Base-by-base conservation (phyloP, 805 yeast genomes). In the Wickerhamiella australiensis region DNA sequence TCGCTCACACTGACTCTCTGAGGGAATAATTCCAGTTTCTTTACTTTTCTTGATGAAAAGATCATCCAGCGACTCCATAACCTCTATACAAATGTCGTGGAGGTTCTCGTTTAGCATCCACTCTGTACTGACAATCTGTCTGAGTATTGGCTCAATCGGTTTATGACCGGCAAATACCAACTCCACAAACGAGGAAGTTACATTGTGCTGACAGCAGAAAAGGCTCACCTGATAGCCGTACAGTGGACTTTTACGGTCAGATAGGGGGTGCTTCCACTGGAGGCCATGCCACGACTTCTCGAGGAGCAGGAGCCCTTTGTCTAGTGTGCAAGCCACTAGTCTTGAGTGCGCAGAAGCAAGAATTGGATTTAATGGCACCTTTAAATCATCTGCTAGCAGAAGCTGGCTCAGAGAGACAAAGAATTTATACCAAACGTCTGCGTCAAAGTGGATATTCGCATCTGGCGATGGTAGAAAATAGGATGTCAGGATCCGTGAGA, bases 141-240 rank as follows among this genome's bases (percentile, higher is more conserved):
- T 21, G 8, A 44, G 18, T 6, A 44, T 31, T 15, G 38, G 29
- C 3, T 20, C 29, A 7, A 33, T 35, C 6, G 18, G 7, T 12
- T 21, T 15, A 9, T 29, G 21, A 5, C 29, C 38, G 9, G 40
- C 13, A 21, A 33, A 43, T 2, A 22, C 26, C 13, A 44, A n/a
- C 31, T 44, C 40, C n/a, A 44, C 40, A 44, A 44, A 31, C 13
- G 15, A 25, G n/a, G 15, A 9, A 5, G 47, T 44, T n/a, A 44
- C 38, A 33, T 44, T 44, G 5, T 44, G 22, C 2, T 35, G 40
- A 22, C 47, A 44, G 31, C 47, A 44, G 15, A 33, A 31, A 7
- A 44, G 29, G 31, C 33, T 44, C 8, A 44, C 47, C 13, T 44
- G 40, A 11, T 29, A 44, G 40, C 47, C 47, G n/a, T 29, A 33